Evolutionary conservation across 164 flowering plant genomes (phyloP), one percentile per base, ranked within the genome.

Genomic region (Annona cherimola): DNA sequence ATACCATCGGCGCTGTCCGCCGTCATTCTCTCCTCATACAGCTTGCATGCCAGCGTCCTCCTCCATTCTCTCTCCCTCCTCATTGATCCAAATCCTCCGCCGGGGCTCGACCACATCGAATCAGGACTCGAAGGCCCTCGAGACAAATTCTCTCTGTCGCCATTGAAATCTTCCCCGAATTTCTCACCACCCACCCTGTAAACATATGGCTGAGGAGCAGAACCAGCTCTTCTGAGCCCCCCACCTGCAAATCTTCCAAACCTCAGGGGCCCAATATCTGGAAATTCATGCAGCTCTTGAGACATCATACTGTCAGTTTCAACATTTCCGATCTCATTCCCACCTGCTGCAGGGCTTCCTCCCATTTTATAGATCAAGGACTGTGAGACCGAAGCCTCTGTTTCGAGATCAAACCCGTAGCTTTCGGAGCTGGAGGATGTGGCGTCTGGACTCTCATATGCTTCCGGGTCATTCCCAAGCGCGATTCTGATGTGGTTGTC

Each of bases 11-110:
- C 76, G 5, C 79, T 90, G 3, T 71, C 82, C 9, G 43, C 81
- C 61, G 45, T 44, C 45, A 19, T 62, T 44, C 72, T 74, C 73
- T 95, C 99, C 74, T 95, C 97, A 42, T 84, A 95, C 5, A 95
- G 90, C 84, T 91, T 92, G 83, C 98, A 90, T 0, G 96, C 99
- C 65, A 95, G 55, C 2, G 99, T 92, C 76, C 93, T 84, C 76
- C 80, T 87, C 99, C 99, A 95, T 71, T 92, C 98, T 60, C 84
- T 94, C 42, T 87, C 95, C 70, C 70, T 85, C 82, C 91, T 87
- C 94, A 86, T 87, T 9, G 94, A 89, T 39, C 89, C 91, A 26
- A 73, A 81, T 8, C 85, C 78, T 8, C 85, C 78, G 20, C 84
- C 83, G 4, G 80, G 80, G 69, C 44, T 81, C 2, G 76, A 18